Evolutionary conservation across 257 asterid genomes (phyloP).

Genomic region (Solanum dulcamara): DNA sequence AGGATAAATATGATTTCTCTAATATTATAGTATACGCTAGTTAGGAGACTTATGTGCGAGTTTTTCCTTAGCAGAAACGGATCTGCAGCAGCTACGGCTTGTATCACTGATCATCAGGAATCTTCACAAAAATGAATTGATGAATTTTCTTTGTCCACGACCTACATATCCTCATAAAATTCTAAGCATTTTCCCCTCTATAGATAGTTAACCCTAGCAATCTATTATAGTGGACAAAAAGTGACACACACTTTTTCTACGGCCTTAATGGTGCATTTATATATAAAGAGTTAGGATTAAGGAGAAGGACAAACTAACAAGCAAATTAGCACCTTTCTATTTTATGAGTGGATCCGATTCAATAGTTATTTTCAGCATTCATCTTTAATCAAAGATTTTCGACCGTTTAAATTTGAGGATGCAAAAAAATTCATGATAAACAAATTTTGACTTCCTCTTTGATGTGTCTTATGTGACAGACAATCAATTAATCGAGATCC

Average conservation of each 20-base stretch:
- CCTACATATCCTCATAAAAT: neutral
- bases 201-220: neutral
- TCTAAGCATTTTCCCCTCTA: too few species aligned
- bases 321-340: too few species aligned
- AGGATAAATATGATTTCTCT: neutral
- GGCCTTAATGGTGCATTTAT: neutral
- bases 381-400: neutral
- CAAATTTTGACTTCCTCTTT: neutral
- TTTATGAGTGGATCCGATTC: neutral
- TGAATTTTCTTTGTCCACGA: neutral
- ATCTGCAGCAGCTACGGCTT: neutral
- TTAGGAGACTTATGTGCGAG: neutral
- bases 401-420: neutral
- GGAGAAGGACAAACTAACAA: neutral
- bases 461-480: neutral
- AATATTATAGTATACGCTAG: neutral
- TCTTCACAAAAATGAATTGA: neutral
- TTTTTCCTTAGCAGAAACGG: accelerated
- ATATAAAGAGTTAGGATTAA: neutral
- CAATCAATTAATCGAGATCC: neutral
- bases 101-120: neutral
- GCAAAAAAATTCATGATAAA: neutral
- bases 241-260: neutral
- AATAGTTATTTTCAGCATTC: neutral
- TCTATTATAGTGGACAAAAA: neutral